A percentile compares a stretch with the other conserved stretches of the same genome.
Evolutionary conservation across 306 rosid genomes (phyloP).

Genomic region (Pterocarpus santalinus): DNA sequence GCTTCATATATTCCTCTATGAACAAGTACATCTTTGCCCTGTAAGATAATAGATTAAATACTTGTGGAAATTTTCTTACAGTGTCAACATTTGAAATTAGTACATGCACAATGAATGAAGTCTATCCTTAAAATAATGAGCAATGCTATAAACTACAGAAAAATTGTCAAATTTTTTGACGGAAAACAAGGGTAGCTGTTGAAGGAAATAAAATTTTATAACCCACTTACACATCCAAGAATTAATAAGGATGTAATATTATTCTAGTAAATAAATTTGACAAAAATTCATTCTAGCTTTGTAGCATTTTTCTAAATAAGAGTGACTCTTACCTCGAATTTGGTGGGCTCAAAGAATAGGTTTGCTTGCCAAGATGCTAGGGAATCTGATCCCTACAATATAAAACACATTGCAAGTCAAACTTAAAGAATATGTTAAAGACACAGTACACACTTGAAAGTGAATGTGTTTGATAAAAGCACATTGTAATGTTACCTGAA

Average conservation of each 20-base stretch:
- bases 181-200: neutral
- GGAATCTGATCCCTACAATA: conserved; percentile 88
- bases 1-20: conserved; percentile 98
- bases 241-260: too few species aligned
- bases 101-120: neutral
- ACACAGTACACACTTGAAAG: neutral
- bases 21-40: conserved; percentile 80
- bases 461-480: neutral
- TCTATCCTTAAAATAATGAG: neutral
- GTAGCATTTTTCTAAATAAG: neutral
- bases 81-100: neutral
- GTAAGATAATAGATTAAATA: conserved; percentile 24
- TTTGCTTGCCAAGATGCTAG: conserved; percentile 94
- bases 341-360: conserved; percentile 92
- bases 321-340: conserved; percentile 73
- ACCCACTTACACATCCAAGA: too few species aligned
- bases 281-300: neutral
- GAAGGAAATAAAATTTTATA: neutral
- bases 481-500: conserved; percentile 69
- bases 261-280: too few species aligned
- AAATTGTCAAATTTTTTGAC: too few species aligned
- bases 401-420: conserved; percentile 20
- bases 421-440: neutral
- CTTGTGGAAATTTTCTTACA: conserved; percentile 25
- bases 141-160: too few species aligned